These are phyloP conservation scores for Penicillium parvum DNA, from an alignment of 495 filamentous ascomycete species.

Conservation along the genomic window DNA sequence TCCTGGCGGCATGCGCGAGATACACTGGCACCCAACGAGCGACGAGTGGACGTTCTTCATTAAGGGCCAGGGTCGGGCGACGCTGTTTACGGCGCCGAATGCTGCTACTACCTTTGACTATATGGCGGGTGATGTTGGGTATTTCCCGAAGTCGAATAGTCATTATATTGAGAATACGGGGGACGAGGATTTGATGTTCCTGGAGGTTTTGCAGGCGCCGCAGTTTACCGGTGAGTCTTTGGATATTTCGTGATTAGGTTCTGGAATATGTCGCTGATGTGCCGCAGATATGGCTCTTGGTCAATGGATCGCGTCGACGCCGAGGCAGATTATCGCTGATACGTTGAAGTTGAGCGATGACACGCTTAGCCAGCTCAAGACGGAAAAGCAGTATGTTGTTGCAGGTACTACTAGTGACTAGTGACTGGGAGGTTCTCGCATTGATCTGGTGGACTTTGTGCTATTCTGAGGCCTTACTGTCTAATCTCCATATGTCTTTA, in stretches of 20 bases:
- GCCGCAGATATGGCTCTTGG: conserved; percentile 54
- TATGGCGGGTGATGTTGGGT: conserved; percentile 65
- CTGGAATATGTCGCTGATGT: conserved; percentile 1
- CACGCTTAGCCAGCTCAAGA: conserved; percentile 52
- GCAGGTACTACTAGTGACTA: conserved; percentile 27
- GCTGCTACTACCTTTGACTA: conserved; percentile 70
- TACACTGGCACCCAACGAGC: conserved; percentile 73
- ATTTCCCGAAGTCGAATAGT: conserved; percentile 59
- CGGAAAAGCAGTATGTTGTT: conserved; percentile 59
- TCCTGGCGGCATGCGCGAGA: conserved; percentile 70
- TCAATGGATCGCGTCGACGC: conserved; percentile 62
- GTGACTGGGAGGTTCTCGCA: not conserved
- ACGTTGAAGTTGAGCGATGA: conserved; percentile 54
- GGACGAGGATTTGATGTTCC: conserved; percentile 60
- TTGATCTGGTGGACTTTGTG: not conserved
- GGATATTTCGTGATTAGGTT: not conserved
- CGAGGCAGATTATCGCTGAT: conserved; percentile 59
- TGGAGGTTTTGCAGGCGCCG: conserved; percentile 66
- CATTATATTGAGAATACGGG: conserved; percentile 76
- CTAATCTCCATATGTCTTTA: too few species aligned
- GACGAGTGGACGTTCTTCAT: conserved; percentile 81
- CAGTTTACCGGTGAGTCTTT: conserved; percentile 50
- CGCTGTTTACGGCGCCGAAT: conserved; percentile 55
- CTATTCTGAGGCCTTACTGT: too few species aligned
- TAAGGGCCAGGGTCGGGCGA: conserved; percentile 60